phyloP scores from a whole-genome alignment of 1,139 yeast species.

The Pichia sp. region DNA sequence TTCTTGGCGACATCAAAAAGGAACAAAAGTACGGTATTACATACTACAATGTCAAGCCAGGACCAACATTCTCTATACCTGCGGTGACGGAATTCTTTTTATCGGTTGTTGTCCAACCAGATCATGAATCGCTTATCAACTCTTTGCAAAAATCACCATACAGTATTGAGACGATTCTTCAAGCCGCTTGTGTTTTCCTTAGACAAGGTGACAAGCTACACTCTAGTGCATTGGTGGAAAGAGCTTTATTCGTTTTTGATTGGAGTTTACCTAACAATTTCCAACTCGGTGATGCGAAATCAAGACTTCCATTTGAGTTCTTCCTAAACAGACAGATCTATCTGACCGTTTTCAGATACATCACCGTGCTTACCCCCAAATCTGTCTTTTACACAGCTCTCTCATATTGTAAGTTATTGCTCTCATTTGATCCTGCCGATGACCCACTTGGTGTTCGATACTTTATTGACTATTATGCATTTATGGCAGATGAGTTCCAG shows the following conservation, averaged over 20 bases:
- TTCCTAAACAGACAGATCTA: constrained; percentile 75
- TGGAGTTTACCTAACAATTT: constrained; percentile 46
- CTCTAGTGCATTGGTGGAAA: constrained; percentile 65
- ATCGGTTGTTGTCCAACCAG: constrained; percentile 61
- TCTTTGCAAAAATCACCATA: constrained; percentile 58
- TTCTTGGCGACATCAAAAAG: constrained; percentile 37
- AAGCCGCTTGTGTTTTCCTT: constrained; percentile 66
- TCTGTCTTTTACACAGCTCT: constrained; percentile 76
- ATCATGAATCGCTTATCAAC: constrained; percentile 58
- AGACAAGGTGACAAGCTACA: constrained; percentile 74
- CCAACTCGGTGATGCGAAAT: constrained; percentile 49
- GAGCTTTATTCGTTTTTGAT: constrained; percentile 75
- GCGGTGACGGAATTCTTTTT: constrained; percentile 45
- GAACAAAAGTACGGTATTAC: constrained; percentile 44
- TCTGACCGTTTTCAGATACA: constrained; percentile 64
- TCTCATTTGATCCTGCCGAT: constrained; percentile 65
- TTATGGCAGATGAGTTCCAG: constrained; percentile 57
- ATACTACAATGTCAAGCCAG: constrained; percentile 46
- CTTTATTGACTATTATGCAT: constrained; percentile 73
- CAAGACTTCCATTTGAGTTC: constrained; percentile 69
- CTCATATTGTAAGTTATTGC: constrained; percentile 61
- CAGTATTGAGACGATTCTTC: constrained; percentile 72
- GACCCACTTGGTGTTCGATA: constrained; percentile 84
- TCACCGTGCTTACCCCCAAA: constrained; percentile 64
- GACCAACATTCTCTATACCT: constrained; percentile 30